Base-by-base conservation (phyloP, 2,329 filamentous ascomycete genomes). In the Aspergillus unguis region DNA sequence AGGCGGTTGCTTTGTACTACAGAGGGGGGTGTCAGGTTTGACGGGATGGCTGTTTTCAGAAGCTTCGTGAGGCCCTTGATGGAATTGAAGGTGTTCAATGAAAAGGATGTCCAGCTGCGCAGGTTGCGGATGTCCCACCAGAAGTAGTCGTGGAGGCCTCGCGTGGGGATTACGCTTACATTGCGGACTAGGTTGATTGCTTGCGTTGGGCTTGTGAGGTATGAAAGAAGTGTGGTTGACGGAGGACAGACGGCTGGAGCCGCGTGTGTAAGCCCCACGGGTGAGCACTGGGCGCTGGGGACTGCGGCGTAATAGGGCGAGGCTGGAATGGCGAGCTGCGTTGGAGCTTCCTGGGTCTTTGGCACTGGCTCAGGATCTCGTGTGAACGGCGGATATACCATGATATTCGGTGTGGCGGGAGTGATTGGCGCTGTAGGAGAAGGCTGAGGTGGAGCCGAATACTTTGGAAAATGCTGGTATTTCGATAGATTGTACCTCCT, bases 81-180 rank as follows among this genome's bases (percentile, higher is more conserved):
- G 5, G 83, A 77, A 60, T 86, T 80, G 67, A 96, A 85, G 52
- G 85, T 84, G 49, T 79, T 71, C 8, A 88, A 76, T 59, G 83
- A 89, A 80, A 96, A 96, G 61, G 84, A 81, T 47, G 81, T 82
- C 92, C 92, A 96, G 56, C 85, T 81, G 57, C 89, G 85, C 60
- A 96, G 79, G 68, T 95, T 92, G 61, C 92, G 88, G 53, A 95
- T 82, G 65, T 97, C 92, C 88, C 90, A 96, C 92, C 92, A 97
- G 72, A 92, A 96, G 75, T 95, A 85, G 70, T 86, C 90, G 63
- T 86, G 72, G 80, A 82, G 65, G 80, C 85, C 69, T 84, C 88
- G 58, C 78, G 83, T 64, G 79, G 77, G 58, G 74, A 85, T 68
- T 67, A 87, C 85, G 54, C 87, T 88, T 60, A 92, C 83, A 60